Evolutionary conservation across 352 stramenopile genomes (phyloP), one percentile per base, ranked within the genome.

Genomic region (Phytophthora sojae): DNA sequence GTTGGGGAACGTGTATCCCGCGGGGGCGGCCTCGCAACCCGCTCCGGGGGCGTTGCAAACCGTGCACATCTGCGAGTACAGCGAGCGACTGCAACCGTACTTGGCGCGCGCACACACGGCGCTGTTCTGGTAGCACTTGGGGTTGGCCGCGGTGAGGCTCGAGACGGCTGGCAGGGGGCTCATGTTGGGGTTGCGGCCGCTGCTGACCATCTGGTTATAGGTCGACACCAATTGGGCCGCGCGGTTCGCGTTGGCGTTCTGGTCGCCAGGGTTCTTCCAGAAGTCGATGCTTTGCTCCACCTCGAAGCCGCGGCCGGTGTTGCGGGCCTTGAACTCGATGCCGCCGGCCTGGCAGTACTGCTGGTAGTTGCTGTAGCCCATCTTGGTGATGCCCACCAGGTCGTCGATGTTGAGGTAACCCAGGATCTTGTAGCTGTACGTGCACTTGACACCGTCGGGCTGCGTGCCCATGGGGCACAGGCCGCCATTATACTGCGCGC

Each of bases 341-440:
- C 42, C 42, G 42, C 42, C 42, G 42, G 42, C 42, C 42, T 49
- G 42, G 42, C 42, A 49, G 42, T 21, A 49, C 42, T 49, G 42
- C 42, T 49, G 42, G 42, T 49, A 49, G 42, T 49, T 49, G 42
- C 42, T 49, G 42, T 49, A 49, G 42, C 42, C 42, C 42, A 49
- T 19, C 42, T 49, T 49, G 17, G 42, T 49, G 6, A 49, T 49
- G 42, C 42, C 42, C 12, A 47, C 39, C 4, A 47, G 39, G 39
- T 47, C 39, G 39, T 47, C 39, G 17, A 47, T 47, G 39, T 47
- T 47, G 39, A 47, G 4, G 39, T 47, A 47, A 4, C 39, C 39
- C 39, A 47, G 17, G 4, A 47, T 47, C 39, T 47, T 47, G 39
- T 47, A 47, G 39, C 39, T 47, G 39, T 21, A 47, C 39, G 39